Evolutionary conservation across 495 filamentous ascomycete genomes (phyloP).

Genomic region (Amorphotheca resinae): DNA sequence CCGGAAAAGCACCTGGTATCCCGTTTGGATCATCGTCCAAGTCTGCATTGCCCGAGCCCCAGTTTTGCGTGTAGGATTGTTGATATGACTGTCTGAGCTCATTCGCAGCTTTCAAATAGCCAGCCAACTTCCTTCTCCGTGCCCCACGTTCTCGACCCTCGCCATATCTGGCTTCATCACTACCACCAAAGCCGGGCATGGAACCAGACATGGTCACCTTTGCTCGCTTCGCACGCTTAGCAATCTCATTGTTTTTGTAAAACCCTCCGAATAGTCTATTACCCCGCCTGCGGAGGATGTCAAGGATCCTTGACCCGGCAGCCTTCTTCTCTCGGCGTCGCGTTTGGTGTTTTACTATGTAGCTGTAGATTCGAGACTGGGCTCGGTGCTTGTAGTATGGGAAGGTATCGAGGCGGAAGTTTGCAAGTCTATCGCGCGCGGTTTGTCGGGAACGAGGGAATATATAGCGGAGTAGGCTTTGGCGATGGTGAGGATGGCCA

Average conservation of each 20-base stretch:
- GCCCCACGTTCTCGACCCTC: conserved; percentile 46
- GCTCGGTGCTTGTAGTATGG: conserved; percentile 53
- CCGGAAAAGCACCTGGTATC: conserved; percentile 68
- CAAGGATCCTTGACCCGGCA: conserved; percentile 35
- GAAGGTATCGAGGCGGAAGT: conserved; percentile 61
- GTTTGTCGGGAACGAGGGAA: conserved; percentile 15
- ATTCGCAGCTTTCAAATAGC: conserved; percentile 78
- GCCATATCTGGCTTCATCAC: conserved; percentile 8
- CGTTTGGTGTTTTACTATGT: conserved; percentile 51
- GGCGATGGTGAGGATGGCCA: conserved; percentile 18
- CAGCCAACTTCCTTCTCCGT: conserved; percentile 68
- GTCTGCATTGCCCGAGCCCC: conserved; percentile 37
- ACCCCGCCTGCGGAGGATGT: conserved; percentile 35
- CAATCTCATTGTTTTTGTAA: conserved; percentile 14
- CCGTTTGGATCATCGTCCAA: conserved; percentile 41
- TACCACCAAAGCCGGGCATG: conserved; percentile 12
- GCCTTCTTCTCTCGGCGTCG: conserved; percentile 33
- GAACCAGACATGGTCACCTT: conserved; percentile 22
- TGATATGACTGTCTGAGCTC: conserved; percentile 85
- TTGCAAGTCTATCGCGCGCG: conserved; percentile 43
- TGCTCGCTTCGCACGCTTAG: not conserved
- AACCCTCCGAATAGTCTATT: conserved; percentile 26
- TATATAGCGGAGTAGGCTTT: conserved; percentile 18
- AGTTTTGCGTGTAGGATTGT: conserved; percentile 55
- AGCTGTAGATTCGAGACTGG: conserved; percentile 64